Percentiles rank a stretch among this genome's conserved stretches.
Evolutionary conservation across 805 yeast genomes (phyloP).

Genomic region (Yarrowia deformans): DNA sequence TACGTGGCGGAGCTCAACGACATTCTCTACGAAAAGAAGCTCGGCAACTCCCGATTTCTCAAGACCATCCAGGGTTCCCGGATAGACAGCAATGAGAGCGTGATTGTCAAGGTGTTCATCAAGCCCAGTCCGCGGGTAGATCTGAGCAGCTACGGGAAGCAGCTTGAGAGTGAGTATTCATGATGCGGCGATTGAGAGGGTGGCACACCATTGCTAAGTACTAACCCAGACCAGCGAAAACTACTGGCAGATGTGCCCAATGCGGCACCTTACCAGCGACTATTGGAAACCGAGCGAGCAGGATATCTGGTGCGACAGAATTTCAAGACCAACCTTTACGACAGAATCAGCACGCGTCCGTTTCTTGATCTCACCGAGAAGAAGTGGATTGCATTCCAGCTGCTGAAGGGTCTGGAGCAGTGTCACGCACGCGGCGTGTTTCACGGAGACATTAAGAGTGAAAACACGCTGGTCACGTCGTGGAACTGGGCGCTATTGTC

Average conservation of each 20-base stretch:
- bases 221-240: constrained; percentile 51
- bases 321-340: constrained; percentile 81
- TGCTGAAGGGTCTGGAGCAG: constrained; percentile 66
- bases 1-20: constrained; percentile 81
- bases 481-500: constrained; percentile 86
- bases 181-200: constrained; percentile 16
- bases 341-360: constrained; percentile 84
- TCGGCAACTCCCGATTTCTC: constrained; percentile 83
- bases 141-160: constrained; percentile 43
- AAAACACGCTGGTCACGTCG: constrained; percentile 83
- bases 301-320: constrained; percentile 88
- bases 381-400: constrained; percentile 82
- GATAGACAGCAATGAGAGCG: constrained; percentile 71
- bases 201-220: constrained; percentile 40
- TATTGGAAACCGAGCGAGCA: constrained; percentile 89
- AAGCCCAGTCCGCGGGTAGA: constrained; percentile 62
- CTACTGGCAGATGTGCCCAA: constrained; percentile 62
- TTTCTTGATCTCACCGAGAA: constrained; percentile 83
- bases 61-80: constrained; percentile 76
- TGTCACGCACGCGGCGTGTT: constrained; percentile 68
- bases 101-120: constrained; percentile 81
- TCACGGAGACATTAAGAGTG: constrained; percentile 94
- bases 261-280: constrained; percentile 71
- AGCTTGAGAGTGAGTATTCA: constrained; percentile 43
- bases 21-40: constrained; percentile 74